Evolutionary conservation across 2,329 filamentous ascomycete species (phyloP).

Genomic region (Colletotrichum phormii): DNA sequence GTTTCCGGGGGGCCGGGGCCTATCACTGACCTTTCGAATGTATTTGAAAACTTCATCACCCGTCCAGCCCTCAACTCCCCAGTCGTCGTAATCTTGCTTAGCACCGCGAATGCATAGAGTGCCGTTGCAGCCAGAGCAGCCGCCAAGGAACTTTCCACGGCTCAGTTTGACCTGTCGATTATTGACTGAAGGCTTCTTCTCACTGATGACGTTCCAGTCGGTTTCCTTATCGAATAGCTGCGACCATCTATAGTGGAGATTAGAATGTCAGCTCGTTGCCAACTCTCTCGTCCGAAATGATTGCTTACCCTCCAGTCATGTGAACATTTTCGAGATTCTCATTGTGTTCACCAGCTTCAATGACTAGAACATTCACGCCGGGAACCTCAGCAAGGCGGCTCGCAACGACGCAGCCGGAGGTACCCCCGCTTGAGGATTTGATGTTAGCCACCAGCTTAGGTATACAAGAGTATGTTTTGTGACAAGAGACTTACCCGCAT

Average conservation of each 20-base stretch:
- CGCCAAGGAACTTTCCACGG: constrained; percentile 61
- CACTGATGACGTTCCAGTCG: constrained; percentile 63
- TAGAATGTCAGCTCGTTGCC: background rate
- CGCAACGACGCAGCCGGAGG: constrained; percentile 51
- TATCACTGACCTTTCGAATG: constrained; percentile 61
- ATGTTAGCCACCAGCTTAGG: constrained; percentile 28
- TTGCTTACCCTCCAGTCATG: constrained; percentile 59
- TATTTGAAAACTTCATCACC: constrained; percentile 67
- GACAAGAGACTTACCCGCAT: constrained; percentile 14
- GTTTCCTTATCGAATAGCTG: constrained; percentile 52
- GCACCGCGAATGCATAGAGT: constrained; percentile 61
- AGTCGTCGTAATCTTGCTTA: constrained; percentile 65
- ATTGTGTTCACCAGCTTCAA: constrained; percentile 54
- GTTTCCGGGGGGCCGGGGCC: too few species aligned
- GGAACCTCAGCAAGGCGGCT: constrained; percentile 50
- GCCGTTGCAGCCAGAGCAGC: constrained; percentile 61
- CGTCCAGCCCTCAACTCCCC: constrained; percentile 65
- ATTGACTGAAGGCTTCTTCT: constrained; percentile 52
- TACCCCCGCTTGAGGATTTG: constrained; percentile 44
- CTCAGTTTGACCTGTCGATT: constrained; percentile 58
- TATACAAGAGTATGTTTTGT: background rate
- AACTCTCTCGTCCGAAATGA: background rate
- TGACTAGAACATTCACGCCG: constrained; percentile 45
- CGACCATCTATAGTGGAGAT: constrained; percentile 3
- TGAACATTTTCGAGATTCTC: constrained; percentile 60